Percentiles rank a stretch among this genome's conserved stretches.
Evolutionary conservation across 2,329 filamentous ascomycete species (phyloP).

Genomic region (Hypoxylon sp.): DNA sequence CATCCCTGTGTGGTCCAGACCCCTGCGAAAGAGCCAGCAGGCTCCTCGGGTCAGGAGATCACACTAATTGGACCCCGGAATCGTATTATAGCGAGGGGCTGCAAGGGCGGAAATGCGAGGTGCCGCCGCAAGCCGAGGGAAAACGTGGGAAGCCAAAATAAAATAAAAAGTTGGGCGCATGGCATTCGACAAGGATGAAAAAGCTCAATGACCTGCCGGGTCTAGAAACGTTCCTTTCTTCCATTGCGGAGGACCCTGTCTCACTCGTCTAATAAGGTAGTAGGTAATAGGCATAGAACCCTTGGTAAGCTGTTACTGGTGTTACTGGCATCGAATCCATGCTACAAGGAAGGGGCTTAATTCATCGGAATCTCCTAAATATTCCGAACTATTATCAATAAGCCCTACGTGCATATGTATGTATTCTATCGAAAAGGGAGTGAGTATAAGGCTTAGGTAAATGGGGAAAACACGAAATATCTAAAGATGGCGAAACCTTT

Average conservation of each 20-base stretch:
- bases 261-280: background rate
- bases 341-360: conserved; percentile 12
- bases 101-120: conserved; percentile 24
- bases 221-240: conserved; percentile 31
- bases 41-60: conserved; percentile 34
- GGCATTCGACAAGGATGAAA: conserved; percentile 22
- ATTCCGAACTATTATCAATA: conserved; percentile 11
- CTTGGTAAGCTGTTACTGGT: too few species aligned
- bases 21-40: conserved; percentile 12
- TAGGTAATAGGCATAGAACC: too few species aligned
- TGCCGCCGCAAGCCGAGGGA: conserved; percentile 32
- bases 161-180: too few species aligned
- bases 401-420: too few species aligned
- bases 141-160: conserved; percentile 17
- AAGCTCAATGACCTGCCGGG: conserved; percentile 24
- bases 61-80: conserved; percentile 14
- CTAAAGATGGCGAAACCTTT: too few species aligned
- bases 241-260: conserved; percentile 13
- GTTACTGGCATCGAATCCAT: conserved; percentile 10
- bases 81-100: conserved; percentile 1
- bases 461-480: too few species aligned
- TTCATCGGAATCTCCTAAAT: conserved; percentile 23
- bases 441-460: too few species aligned
- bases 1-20: conserved; percentile 28
- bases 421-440: too few species aligned